Evolutionary conservation across 2,329 filamentous ascomycete species (phyloP), one percentile per base, ranked within the genome.

Genomic region (Neofusicoccum laricinum): DNA sequence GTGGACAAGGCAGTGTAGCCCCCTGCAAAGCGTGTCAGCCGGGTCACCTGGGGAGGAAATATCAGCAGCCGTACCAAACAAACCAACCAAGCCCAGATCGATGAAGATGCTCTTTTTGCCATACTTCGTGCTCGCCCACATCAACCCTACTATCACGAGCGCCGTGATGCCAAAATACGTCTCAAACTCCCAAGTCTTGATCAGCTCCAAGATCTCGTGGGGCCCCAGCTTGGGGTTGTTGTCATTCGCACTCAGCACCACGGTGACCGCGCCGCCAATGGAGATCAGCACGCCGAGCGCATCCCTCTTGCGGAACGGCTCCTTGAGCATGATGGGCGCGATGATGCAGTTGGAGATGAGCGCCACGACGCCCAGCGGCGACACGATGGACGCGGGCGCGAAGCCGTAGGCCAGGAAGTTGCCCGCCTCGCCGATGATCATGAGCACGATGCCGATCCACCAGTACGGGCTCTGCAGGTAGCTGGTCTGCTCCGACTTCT

Each of bases 401-500:
- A 99, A 99, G 25, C 95, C 95, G 73, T 99, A 99, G 0, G 95
- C 95, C 67, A 99, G 81, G 73, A 99, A 99, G 76, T 99, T 99
- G 59, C 95, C 95, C 73, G 91, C 90, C 80, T 99, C 95, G 64
- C 95, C 95, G 25, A 97, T 80, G 0, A 89, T 92, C 86, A 99
- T 99, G 66, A 99, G 83, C 15, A 96, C 85, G 69, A 98, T 94
- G 19, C 95, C 95, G 36, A 89, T 80, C 95, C 95, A 99, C 95
- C 95, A 99, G 74, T 95, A 97, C 1, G 93, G 92, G 40, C 93
- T 97, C 68, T 87, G 88, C 66, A 99, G 85, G 76, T 99, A 99
- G 5, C 87, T 90, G 64, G 89, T 88, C 34, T 88, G 81, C 66
- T 25, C 25, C 36, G 36, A 10, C 25, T 30, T 73, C 73, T 63